Percentiles rank a stretch among this genome's conserved stretches.
phyloP scores from a whole-genome alignment of 2,329 filamentous ascomycete species.

The Orbilia javanica region DNA sequence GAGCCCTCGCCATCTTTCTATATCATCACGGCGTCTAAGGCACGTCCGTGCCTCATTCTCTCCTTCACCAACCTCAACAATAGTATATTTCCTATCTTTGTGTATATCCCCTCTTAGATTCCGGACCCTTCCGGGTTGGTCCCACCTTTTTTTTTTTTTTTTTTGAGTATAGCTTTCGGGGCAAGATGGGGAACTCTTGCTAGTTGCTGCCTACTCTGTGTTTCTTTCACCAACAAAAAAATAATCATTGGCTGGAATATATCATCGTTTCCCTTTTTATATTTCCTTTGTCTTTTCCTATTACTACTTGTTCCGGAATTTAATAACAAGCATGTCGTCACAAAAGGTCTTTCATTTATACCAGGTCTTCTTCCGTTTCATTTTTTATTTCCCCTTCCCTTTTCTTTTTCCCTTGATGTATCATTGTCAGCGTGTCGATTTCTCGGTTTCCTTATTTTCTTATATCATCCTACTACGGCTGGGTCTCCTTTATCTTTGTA shows the following conservation, averaged over 20 bases:
- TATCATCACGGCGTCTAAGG: slow-evolving; percentile 4
- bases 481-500: slow-evolving; percentile 49
- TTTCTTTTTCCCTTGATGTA: slow-evolving; percentile 42
- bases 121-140: slow-evolving; percentile 29
- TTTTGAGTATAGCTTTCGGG: slow-evolving; percentile 24
- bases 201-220: slow-evolving; percentile 1
- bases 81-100: slow-evolving; percentile 41
- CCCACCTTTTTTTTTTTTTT: slow-evolving; percentile 16
- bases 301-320: slow-evolving; percentile 47
- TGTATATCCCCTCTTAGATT: slow-evolving; percentile 54
- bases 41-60: slow-evolving; percentile 20
- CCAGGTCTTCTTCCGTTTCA: slow-evolving; percentile 34
- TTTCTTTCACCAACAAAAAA: slow-evolving; percentile 23
- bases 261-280: slow-evolving; percentile 27
- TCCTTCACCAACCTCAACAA: slow-evolving; percentile 19
- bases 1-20: not conserved
- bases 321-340: slow-evolving; percentile 55
- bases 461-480: slow-evolving; percentile 49
- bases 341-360: slow-evolving; percentile 58
- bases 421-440: slow-evolving; percentile 59
- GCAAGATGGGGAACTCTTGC: not conserved
- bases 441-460: slow-evolving; percentile 41
- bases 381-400: slow-evolving; percentile 2
- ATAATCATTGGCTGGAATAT: slow-evolving; percentile 17
- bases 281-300: slow-evolving; percentile 40